Base-by-base conservation (phyloP, 192 early-diverging fungal genomes). In the Tieghemiomyces parasiticus region DNA sequence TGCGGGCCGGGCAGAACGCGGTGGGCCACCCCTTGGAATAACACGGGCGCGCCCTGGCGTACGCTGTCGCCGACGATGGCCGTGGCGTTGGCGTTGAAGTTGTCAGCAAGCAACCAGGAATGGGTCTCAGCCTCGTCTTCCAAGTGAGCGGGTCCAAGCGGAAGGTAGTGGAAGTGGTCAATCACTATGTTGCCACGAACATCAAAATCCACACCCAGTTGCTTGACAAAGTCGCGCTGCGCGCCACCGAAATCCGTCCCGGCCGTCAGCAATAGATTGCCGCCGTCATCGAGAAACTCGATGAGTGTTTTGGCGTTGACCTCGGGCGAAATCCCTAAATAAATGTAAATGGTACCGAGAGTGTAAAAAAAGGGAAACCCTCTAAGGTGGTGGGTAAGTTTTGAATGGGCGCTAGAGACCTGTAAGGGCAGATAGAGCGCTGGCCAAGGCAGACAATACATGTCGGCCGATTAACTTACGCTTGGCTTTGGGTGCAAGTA, bases 161-260 rank as follows among this genome's bases (percentile, higher is more conserved):
- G 16, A 47, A 78, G 65, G 55, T 76, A 73, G 62, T 74, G 61
- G 60, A 82, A 77, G 33, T 89, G 77, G 67, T 97, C 94, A 46
- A 85, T 70, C 0, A 87, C 91, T 13, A 60, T 67, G 20, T 79
- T 81, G 32, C 79, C 80, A 25, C 74, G 68, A 58, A 78, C 78
- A 61, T 95, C 95, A 50, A 86, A 85, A 35, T 88, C 88, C 22
- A 90, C 81, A 51, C 88, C 88, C 64, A 96, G 90, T 65, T 97
- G 94, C 62, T 78, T 74, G n/a, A 82, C 84, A 42, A 99, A 75
- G 60, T 90, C 89, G 14, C 91, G 81, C 4, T 89, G 59, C 8
- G 77, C 68, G 34, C 87, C 86, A 4, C 79, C 76, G 22, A 86
- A 60, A 46, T 83, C 75, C 32, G 77, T 65, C 9, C 81, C 78